phyloP scores from a whole-genome alignment of 2,329 filamentous ascomycete genomes.

The Gnomoniopsis smithogilvyi region DNA sequence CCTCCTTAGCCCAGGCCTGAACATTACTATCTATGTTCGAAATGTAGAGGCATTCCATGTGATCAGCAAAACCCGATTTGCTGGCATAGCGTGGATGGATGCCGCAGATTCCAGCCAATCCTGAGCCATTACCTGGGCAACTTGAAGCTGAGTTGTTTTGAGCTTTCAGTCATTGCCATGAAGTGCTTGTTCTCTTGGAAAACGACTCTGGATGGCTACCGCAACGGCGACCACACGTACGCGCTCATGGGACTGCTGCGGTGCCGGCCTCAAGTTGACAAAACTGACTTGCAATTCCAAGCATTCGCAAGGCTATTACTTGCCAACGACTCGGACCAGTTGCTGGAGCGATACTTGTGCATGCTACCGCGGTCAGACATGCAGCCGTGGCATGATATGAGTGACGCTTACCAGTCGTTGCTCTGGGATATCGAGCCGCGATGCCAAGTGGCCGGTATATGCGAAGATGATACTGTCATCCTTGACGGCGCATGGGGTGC shows the following conservation, averaged over 20 bases:
- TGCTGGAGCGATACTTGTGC: conserved; percentile 32
- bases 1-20: conserved; percentile 22
- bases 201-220: conserved; percentile 19
- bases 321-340: conserved; percentile 31
- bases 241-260: conserved; percentile 35
- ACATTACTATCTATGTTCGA: conserved; percentile 25
- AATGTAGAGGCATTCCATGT: conserved; percentile 15
- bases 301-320: conserved; percentile 33
- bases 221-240: conserved; percentile 31
- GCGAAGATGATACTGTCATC: conserved; percentile 31
- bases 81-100: conserved; percentile 26
- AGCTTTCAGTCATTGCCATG: conserved; percentile 29
- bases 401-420: conserved; percentile 28
- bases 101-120: conserved; percentile 27
- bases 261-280: conserved; percentile 29
- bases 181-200: conserved; percentile 28
- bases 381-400: conserved; percentile 30
- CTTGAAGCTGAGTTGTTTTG: conserved; percentile 30
- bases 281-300: conserved; percentile 32
- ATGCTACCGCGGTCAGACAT: conserved; percentile 22
- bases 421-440: conserved; percentile 34
- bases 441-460: conserved; percentile 31
- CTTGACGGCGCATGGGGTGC: conserved; percentile 31
- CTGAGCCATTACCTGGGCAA: conserved; percentile 32
- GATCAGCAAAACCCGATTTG: not conserved